A percentile compares a stretch with the other conserved stretches of the same genome.
These are phyloP conservation scores for Xylariaceae sp. DNA, from an alignment of 2,329 filamentous ascomycete species.

Conservation along the genomic window DNA sequence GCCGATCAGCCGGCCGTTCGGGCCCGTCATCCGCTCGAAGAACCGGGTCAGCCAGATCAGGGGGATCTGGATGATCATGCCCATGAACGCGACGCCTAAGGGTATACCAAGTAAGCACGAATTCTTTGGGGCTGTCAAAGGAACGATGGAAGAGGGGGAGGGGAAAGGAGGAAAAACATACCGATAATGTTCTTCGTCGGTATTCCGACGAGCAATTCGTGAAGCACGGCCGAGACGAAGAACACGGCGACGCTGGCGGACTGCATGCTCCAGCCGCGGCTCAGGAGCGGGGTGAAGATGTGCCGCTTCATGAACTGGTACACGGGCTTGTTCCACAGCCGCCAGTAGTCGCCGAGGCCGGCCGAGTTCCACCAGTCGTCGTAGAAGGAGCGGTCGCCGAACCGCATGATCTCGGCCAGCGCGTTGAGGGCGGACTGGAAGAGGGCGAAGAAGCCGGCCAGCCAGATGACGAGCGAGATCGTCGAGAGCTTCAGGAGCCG, in stretches of 20 bases:
- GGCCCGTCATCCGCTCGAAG: constrained; percentile 76
- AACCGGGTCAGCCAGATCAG: constrained; percentile 80
- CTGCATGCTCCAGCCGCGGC: constrained; percentile 74
- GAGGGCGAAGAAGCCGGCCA: constrained; percentile 93
- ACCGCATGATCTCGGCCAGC: constrained; percentile 84
- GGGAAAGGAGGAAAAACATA: constrained; percentile 43
- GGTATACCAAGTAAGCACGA: not conserved
- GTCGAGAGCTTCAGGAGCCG: constrained; percentile 93
- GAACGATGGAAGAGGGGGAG: not conserved
- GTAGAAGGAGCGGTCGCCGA: constrained; percentile 94
- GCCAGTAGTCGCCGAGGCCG: constrained; percentile 87
- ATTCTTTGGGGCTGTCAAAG: no score
- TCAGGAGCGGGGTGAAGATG: constrained; percentile 85
- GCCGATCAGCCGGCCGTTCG: constrained; percentile 77
- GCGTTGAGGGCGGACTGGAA: constrained; percentile 95
- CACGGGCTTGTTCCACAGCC: constrained; percentile 96
- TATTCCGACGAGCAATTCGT: constrained; percentile 90
- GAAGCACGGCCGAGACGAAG: constrained; percentile 81
- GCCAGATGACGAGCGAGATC: constrained; percentile 94
- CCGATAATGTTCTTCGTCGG: constrained; percentile 93
- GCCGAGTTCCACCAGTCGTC: constrained; percentile 97
- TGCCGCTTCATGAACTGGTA: constrained; percentile 96
- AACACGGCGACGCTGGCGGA: constrained; percentile 82
- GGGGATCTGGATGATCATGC: constrained; percentile 92
- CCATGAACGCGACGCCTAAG: constrained; percentile 83